These are phyloP conservation scores for Penicillium taxi DNA, from an alignment of 495 filamentous ascomycete species.

Conservation along the genomic window DNA sequence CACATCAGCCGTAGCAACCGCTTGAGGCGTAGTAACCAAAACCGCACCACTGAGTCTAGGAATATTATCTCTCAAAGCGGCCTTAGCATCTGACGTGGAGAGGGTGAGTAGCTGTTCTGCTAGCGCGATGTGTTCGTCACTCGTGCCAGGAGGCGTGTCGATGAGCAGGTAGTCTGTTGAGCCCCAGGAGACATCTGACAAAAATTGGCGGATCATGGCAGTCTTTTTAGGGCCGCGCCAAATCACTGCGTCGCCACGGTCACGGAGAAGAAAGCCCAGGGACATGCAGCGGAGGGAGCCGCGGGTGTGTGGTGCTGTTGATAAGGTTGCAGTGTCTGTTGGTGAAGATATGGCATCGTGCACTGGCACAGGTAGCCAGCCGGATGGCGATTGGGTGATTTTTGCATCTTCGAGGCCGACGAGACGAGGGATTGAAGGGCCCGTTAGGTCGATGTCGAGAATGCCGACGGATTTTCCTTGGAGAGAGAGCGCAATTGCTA, in stretches of 20 bases:
- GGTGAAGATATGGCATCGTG: slow-evolving; percentile 41
- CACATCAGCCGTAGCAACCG: slow-evolving; percentile 86
- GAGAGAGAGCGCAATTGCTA: slow-evolving; percentile 81
- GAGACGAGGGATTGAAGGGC: slow-evolving; percentile 90
- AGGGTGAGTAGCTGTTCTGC: slow-evolving; percentile 70
- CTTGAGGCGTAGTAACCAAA: slow-evolving; percentile 93
- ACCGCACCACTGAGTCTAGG: slow-evolving; percentile 71
- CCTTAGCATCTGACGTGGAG: slow-evolving; percentile 26
- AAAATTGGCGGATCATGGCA: slow-evolving; percentile 94
- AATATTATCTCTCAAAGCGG: slow-evolving; percentile 11
- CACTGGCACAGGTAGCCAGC: slow-evolving; percentile 83
- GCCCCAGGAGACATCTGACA: slow-evolving; percentile 88
- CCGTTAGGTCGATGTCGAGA: slow-evolving; percentile 92
- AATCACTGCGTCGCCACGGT: slow-evolving; percentile 81
- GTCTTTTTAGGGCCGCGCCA: slow-evolving; percentile 99
- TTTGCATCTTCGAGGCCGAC: slow-evolving; percentile 82
- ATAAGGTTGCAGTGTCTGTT: slow-evolving; percentile 4
- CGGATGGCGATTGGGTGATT: slow-evolving; percentile 79
- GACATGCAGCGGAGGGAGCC: slow-evolving; percentile 84
- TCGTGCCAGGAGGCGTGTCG: slow-evolving; percentile 93
- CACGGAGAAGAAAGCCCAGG: slow-evolving; percentile 78
- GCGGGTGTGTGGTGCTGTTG: slow-evolving; percentile 10
- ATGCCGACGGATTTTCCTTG: slow-evolving; percentile 83
- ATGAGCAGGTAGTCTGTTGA: slow-evolving; percentile 81
- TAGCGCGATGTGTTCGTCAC: slow-evolving; percentile 93